These are phyloP conservation scores for Exobasidium rhododendri DNA, from an alignment of 1,284 basidiomycete species.

Conservation along the genomic window DNA sequence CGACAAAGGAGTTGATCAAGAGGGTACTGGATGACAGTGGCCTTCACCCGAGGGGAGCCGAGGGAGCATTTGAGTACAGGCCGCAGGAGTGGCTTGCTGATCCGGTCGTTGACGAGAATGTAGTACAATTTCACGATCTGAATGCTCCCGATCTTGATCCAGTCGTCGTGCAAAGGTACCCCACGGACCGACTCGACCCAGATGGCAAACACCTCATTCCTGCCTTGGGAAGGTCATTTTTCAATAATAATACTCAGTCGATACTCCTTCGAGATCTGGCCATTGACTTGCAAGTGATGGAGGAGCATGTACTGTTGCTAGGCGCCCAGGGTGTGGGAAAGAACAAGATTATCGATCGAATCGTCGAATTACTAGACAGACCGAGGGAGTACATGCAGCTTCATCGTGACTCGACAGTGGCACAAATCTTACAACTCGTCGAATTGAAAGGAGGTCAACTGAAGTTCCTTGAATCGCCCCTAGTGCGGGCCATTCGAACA, in stretches of 20 bases:
- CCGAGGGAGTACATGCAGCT: constrained; percentile 57
- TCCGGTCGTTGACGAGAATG: constrained; percentile 20
- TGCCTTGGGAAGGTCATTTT: constrained; percentile 44
- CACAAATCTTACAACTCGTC: constrained; percentile 47
- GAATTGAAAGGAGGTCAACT: constrained; percentile 52
- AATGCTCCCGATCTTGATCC: constrained; percentile 15
- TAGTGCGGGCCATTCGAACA: constrained; percentile 51
- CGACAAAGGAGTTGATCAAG: constrained; percentile 45
- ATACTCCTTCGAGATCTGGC: constrained; percentile 50
- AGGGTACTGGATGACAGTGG: constrained; percentile 41
- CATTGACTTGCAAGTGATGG: constrained; percentile 51
- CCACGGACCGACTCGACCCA: constrained; percentile 41
- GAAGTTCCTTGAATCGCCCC: constrained; percentile 51
- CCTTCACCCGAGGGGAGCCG: constrained; percentile 41
- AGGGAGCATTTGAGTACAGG: constrained; percentile 41
- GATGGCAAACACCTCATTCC: constrained; percentile 51
- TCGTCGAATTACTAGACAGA: constrained; percentile 51
- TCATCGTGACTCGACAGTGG: constrained; percentile 52
- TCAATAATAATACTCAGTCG: constrained; percentile 54
- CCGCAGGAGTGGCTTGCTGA: constrained; percentile 39
- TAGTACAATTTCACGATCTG: constrained; percentile 26
- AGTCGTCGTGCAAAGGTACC: constrained; percentile 42
- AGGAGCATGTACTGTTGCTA: constrained; percentile 54
- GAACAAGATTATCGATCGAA: constrained; percentile 56
- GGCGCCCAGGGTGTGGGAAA: constrained; percentile 56